Percentiles rank a stretch among this genome's conserved stretches.
Conservation (phyloP, 2,329 filamentous ascomycete species). For the Bipolaris cookei region DNA sequence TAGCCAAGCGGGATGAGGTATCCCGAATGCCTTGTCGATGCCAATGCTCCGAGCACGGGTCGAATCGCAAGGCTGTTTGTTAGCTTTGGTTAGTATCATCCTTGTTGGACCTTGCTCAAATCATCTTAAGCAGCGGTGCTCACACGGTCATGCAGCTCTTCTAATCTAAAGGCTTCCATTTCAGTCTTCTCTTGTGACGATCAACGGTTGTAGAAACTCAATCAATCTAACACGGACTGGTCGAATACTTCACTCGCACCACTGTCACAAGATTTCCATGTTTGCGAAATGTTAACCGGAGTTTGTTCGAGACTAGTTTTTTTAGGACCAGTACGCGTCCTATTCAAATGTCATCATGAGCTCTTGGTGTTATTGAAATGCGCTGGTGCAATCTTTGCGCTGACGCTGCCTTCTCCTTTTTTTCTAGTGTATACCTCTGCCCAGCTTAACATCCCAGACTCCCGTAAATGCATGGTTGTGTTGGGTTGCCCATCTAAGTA, state of each 20-base stretch:
- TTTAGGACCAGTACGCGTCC: neutral
- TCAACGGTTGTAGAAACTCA: neutral
- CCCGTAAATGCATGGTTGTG: neutral
- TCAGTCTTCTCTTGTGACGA: neutral
- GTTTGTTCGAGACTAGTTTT: neutral
- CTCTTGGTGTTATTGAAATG: neutral
- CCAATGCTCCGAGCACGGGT: neutral
- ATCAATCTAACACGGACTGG: neutral
- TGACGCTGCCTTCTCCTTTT: neutral
- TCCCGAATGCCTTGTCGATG: neutral
- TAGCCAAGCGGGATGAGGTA: neutral
- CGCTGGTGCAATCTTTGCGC: neutral
- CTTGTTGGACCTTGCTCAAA: neutral
- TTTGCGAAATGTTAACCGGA: neutral
- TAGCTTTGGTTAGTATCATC: neutral
- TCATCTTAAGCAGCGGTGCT: neutral
- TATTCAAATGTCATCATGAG: neutral
- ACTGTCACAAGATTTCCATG: neutral
- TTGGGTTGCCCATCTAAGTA: neutral
- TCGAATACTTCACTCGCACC: neutral
- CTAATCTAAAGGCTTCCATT: neutral
- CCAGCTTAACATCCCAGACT: neutral
- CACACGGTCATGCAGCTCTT: constrained; percentile 2
- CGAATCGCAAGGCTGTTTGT: neutral
- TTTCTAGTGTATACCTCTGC: neutral